Evolutionary conservation across 345 rosid genomes (phyloP).

Genomic region (Lenwebbia sp.): DNA sequence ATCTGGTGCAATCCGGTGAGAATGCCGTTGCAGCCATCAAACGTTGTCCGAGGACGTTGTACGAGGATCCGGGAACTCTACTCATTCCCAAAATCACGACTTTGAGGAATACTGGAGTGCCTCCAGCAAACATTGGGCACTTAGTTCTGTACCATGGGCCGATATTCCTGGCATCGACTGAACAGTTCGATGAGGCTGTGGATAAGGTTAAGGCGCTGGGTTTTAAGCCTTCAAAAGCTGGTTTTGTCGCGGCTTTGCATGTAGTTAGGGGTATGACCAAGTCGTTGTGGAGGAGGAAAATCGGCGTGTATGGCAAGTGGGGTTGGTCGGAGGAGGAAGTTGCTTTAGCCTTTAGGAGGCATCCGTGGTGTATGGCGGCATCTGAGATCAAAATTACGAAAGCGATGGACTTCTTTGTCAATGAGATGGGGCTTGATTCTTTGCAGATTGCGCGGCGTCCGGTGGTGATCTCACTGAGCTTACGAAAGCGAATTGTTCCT

Average conservation of each 20-base stretch:
- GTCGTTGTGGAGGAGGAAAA: conserved; percentile 5
- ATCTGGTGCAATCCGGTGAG: conserved; percentile 4
- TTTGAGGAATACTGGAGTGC: conserved; percentile 15
- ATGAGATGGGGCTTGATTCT: conserved; percentile 12
- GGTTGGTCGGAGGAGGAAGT: conserved; percentile 12
- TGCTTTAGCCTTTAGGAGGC: conserved; percentile 7
- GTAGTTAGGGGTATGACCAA: not conserved
- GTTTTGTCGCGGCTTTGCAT: conserved; percentile 6
- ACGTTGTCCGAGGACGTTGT: not conserved
- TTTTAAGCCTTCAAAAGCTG: not conserved
- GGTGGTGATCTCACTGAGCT: not conserved
- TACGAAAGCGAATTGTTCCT: conserved; percentile 22
- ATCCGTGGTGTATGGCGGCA: conserved; percentile 2
- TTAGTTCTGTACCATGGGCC: not conserved
- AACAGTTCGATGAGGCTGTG: not conserved
- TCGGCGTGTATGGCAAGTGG: not conserved
- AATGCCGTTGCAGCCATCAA: not conserved
- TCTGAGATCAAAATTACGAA: conserved; percentile 14
- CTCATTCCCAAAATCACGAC: not conserved
- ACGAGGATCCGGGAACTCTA: not conserved
- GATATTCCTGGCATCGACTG: not conserved
- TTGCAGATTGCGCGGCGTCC: conserved; percentile 1
- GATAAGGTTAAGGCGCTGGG: conserved; percentile 9
- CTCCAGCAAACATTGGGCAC: not conserved
- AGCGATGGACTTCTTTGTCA: conserved; percentile 12